These are phyloP conservation scores for Turritis glabra DNA, from an alignment of 345 rosid species.

Conservation along the genomic window DNA sequence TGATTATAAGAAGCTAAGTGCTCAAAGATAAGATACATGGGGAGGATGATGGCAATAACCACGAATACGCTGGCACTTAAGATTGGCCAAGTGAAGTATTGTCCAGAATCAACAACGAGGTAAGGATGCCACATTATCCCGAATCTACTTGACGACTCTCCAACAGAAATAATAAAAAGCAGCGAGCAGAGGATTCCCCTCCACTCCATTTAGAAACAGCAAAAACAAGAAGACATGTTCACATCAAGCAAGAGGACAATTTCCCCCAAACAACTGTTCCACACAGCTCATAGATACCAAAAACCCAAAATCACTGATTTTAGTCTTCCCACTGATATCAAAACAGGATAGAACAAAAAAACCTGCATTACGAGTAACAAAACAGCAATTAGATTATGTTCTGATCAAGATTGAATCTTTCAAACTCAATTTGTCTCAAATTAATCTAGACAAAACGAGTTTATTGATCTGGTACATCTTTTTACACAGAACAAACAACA, in stretches of 20 bases:
- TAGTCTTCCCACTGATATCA: background rate
- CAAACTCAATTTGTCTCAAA: background rate
- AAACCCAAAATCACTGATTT: background rate
- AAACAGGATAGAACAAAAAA: background rate
- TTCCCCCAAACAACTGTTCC: background rate
- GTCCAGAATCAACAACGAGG: conserved; percentile 47
- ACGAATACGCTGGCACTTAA: conserved; percentile 89
- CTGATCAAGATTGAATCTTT: background rate
- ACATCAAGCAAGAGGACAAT: conserved; percentile 12
- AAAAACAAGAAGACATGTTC: background rate
- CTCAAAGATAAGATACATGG: conserved; percentile 88
- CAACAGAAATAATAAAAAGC: conserved; percentile 56
- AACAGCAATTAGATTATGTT: background rate
- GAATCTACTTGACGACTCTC: conserved; percentile 56
- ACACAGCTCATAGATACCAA: conserved; percentile 11
- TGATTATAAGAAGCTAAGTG: conserved; percentile 91
- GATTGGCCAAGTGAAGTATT: conserved; percentile 70
- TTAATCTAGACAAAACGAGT: background rate
- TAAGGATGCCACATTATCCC: conserved; percentile 47
- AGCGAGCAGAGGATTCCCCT: conserved; percentile 51
- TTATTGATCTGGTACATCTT: background rate
- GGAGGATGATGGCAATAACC: conserved; percentile 69
- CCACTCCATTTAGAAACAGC: conserved; percentile 57
- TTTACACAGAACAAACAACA: too few relatives aligned
- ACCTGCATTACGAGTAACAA: conserved; percentile 29